Evolutionary conservation across 2,329 filamentous ascomycete genomes (phyloP), one percentile per base, ranked within the genome.

Genomic region (Huntiella bhutanensis): DNA sequence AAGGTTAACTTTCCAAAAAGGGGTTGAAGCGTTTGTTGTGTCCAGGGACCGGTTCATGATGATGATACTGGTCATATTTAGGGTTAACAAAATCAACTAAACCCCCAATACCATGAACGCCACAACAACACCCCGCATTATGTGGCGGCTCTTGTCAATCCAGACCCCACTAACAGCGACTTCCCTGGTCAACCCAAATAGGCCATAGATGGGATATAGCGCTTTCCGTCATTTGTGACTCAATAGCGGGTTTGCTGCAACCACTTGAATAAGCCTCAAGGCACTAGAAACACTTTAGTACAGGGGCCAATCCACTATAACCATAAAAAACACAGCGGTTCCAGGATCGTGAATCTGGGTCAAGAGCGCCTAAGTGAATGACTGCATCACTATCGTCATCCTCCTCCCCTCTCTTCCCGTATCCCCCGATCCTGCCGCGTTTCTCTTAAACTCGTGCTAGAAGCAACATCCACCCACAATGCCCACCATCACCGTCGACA

Each of bases 401-500:
- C 22, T 28, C 22, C 22, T 28, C 22, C 22, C 41, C 41, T 33
- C 41, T 43, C 41, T 43, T 43, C 41, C 16, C 34, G 41, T 34
- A 11, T 17, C 28, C 16, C 17, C 13, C 28, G 13, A 32, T 41
- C 19, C 7, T 41, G 19, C 33, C 32, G 35, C 33, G 12, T 39
- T 19, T 43, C n/a, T 34, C 13, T 12, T 43, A 12, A 16, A 34
- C 7, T 43, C 32, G 13, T 12, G 7, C 13, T 43, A 32, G 13
- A 43, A 43, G 41, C 41, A 43, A 13, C n/a, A 39, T 12, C 35
- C 17, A 57, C 54, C 60, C 59, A 62, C 49, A 54, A 95, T 95
- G 91, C 91, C 91, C 66, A 98, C 91, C 61, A 95, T 98, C 57
- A 73, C 80, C 56, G 87, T 96, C 56, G 83, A 96, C 70, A 98